A percentile compares a stretch with the other conserved stretches of the same genome.
Evolutionary conservation across 1,284 basidiomycete species (phyloP).

Genomic region (Sutorius eximius): DNA sequence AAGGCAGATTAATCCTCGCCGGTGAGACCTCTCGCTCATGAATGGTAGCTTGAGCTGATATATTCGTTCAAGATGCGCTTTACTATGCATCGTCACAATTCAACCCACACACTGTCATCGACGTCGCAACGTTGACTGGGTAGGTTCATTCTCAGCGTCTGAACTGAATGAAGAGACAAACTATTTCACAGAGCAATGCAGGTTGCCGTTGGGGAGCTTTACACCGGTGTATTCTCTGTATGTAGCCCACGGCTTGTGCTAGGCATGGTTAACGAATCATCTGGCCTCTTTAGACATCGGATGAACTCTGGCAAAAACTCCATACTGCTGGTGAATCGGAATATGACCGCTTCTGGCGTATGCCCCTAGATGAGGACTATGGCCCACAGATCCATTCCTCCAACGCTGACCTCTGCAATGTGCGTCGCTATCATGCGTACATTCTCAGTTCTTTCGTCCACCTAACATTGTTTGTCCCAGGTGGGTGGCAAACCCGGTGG

Average conservation of each 20-base stretch:
- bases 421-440: conserved; percentile 35
- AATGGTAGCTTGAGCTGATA: not conserved
- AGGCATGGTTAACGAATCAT: not conserved
- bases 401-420: conserved; percentile 84
- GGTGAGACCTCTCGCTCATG: conserved; percentile 39
- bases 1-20: conserved; percentile 78
- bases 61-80: conserved; percentile 62
- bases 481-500: conserved; percentile 76
- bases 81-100: conserved; percentile 80
- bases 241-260: conserved; percentile 16
- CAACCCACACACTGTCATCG: conserved; percentile 81
- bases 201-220: conserved; percentile 72
- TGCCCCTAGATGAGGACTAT: conserved; percentile 82
- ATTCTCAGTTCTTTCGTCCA: not conserved
- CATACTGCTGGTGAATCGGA: conserved; percentile 71
- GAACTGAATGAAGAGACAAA: not conserved
- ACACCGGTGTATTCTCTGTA: conserved; percentile 80
- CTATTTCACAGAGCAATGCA: conserved; percentile 54
- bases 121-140: conserved; percentile 83
- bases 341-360: conserved; percentile 82
- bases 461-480: conserved; percentile 9
- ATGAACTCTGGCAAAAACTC: conserved; percentile 73
- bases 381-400: conserved; percentile 73
- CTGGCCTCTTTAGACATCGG: conserved; percentile 51
- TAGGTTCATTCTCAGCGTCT: conserved; percentile 26